Percentiles rank a stretch among this genome's conserved stretches.
Conservation (phyloP, 2,329 filamentous ascomycete genomes). For the Colletotrichum cereale region DNA sequence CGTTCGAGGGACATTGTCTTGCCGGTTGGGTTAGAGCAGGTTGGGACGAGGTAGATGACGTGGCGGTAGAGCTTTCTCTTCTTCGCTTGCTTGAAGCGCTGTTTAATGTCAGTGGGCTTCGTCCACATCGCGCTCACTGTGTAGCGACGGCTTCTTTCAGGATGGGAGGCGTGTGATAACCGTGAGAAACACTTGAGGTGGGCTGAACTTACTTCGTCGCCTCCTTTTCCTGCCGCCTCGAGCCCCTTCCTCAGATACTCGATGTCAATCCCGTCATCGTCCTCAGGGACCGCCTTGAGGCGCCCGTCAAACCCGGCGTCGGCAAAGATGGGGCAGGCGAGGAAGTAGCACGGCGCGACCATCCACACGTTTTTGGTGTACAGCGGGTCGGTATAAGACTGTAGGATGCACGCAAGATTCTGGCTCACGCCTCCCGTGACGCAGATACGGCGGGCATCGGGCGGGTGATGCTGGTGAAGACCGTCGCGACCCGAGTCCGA, state of each 20-base stretch:
- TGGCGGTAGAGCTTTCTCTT: constrained; percentile 84
- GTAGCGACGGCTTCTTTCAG: not conserved
- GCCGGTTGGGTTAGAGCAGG: constrained; percentile 89
- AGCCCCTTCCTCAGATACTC: constrained; percentile 66
- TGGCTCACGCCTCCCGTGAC: constrained; percentile 90
- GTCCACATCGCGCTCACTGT: not conserved
- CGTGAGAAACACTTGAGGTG: not conserved
- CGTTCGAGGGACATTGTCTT: constrained; percentile 81
- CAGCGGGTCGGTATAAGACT: constrained; percentile 83
- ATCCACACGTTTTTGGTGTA: constrained; percentile 84
- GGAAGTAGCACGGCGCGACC: constrained; percentile 84
- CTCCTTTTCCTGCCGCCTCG: constrained; percentile 27
- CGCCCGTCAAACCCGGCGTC: constrained; percentile 80
- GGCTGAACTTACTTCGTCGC: constrained; percentile 17
- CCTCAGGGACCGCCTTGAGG: constrained; percentile 79
- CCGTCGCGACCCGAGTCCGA: not conserved
- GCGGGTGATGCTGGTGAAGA: constrained; percentile 32
- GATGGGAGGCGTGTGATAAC: not conserved
- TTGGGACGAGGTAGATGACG: constrained; percentile 89
- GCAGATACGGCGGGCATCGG: constrained; percentile 73
- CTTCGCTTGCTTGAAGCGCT: constrained; percentile 36
- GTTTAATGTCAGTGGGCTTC: not conserved
- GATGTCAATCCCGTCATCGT: constrained; percentile 81
- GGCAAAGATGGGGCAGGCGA: constrained; percentile 88
- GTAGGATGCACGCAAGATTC: constrained; percentile 81